phyloP scores from a whole-genome alignment of 1,284 basidiomycete species.

The Boletus sp. region DNA sequence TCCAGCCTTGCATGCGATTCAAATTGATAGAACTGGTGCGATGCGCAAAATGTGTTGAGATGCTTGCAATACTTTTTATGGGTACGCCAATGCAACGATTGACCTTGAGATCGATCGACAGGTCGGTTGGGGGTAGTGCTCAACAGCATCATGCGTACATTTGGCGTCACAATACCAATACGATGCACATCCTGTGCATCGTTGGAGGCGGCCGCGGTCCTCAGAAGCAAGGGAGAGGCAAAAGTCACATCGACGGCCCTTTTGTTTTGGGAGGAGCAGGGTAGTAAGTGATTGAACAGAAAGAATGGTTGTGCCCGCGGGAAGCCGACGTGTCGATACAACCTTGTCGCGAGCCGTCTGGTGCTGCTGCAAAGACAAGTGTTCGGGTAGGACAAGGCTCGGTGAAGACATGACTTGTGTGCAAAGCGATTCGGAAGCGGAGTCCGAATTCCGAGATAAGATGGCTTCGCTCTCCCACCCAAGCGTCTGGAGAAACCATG shows the following conservation, averaged over 20 bases:
- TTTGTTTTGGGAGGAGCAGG: constrained; percentile 57
- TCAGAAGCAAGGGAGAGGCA: constrained; percentile 48
- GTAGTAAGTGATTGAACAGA: constrained; percentile 48
- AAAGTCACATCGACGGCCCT: constrained; percentile 64
- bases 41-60: constrained; percentile 50
- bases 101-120: constrained; percentile 50
- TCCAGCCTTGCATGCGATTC: constrained; percentile 59
- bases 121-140: constrained; percentile 5
- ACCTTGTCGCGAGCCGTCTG: constrained; percentile 54
- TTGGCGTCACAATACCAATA: constrained; percentile 71
- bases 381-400: constrained; percentile 15
- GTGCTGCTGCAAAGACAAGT: constrained; percentile 46
- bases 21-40: constrained; percentile 51
- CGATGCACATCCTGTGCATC: constrained; percentile 64
- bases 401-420: constrained; percentile 18
- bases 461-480: constrained; percentile 1
- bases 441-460: constrained; percentile 11
- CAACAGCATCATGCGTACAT: constrained; percentile 49
- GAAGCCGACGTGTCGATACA: constrained; percentile 43
- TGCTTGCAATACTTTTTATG: constrained; percentile 67
- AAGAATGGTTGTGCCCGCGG: constrained; percentile 52
- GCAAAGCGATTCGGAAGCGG: background rate
- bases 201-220: constrained; percentile 39
- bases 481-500: constrained; percentile 14
- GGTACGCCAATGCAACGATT: constrained; percentile 62